Percentiles rank a stretch among this genome's conserved stretches.
phyloP scores from a whole-genome alignment of 164 flowering plant genomes.

The Umbilicus rupestris region DNA sequence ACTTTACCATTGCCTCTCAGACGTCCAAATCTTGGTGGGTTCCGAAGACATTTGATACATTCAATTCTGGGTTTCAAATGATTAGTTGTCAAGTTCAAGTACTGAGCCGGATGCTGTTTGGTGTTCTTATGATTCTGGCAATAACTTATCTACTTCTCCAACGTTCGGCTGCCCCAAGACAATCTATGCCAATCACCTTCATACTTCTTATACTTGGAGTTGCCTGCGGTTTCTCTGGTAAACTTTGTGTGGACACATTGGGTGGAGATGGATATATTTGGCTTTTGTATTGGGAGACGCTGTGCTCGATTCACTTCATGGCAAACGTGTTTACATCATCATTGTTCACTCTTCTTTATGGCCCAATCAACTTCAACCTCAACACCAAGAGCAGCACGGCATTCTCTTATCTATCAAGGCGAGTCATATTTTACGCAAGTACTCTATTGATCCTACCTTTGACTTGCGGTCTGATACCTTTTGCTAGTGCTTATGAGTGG shows the following conservation, averaged over 20 bases:
- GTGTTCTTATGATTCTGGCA: constrained; percentile 44
- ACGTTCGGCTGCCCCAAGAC: constrained; percentile 47
- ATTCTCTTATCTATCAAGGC: constrained; percentile 51
- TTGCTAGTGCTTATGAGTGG: constrained; percentile 71
- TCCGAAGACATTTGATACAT: constrained; percentile 47
- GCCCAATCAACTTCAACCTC: constrained; percentile 38
- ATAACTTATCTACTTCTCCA: constrained; percentile 55
- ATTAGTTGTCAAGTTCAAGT: constrained; percentile 54
- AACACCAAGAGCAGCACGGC: constrained; percentile 12
- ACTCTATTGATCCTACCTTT: constrained; percentile 47
- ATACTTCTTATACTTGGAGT: constrained; percentile 62
- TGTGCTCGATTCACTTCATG: constrained; percentile 65
- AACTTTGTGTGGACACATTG: constrained; percentile 72
- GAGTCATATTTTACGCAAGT: constrained; percentile 31
- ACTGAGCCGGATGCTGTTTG: constrained; percentile 61
- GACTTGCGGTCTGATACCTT: constrained; percentile 67
- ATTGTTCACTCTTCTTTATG: constrained; percentile 50
- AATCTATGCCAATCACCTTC: constrained; percentile 76
- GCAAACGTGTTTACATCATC: constrained; percentile 34
- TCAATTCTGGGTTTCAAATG: constrained; percentile 37
- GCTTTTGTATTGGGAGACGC: constrained; percentile 66
- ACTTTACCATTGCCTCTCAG: constrained; percentile 26
- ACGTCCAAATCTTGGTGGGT: constrained; percentile 72
- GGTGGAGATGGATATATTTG: constrained; percentile 80
- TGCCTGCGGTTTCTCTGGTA: constrained; percentile 68